Conservation (phyloP, 2,329 filamentous ascomycete species). For the Seiridium cupressi region DNA sequence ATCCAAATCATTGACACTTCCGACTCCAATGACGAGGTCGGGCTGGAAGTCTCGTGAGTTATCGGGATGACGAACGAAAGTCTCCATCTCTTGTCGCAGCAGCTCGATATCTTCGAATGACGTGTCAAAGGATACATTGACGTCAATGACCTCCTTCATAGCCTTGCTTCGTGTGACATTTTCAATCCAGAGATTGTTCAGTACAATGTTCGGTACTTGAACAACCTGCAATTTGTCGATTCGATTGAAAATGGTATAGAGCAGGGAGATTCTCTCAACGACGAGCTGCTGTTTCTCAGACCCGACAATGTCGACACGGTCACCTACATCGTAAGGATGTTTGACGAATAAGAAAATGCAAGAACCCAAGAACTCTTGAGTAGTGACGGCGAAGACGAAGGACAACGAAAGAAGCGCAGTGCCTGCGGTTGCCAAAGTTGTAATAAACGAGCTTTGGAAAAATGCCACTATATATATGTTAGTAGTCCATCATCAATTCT, state of each 20-base stretch:
- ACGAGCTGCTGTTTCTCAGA: conserved; percentile 62
- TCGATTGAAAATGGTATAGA: conserved; percentile 89
- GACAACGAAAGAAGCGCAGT: conserved; percentile 93
- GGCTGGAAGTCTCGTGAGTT: conserved; percentile 90
- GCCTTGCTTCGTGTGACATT: conserved; percentile 88
- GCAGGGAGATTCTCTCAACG: conserved; percentile 90
- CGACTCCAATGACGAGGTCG: conserved; percentile 76
- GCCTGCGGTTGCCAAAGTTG: conserved; percentile 83
- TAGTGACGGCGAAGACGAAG: conserved; percentile 90
- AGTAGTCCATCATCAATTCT: conserved; percentile 4
- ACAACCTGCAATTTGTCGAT: conserved; percentile 78
- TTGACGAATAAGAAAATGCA: conserved; percentile 99
- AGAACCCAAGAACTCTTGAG: conserved; percentile 93
- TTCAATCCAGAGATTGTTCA: conserved; percentile 93
- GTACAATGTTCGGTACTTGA: conserved; percentile 84
- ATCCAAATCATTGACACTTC: conserved; percentile 79
- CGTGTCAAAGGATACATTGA: conserved; percentile 84
- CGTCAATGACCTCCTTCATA: conserved; percentile 81
- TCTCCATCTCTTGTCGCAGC: conserved; percentile 79
- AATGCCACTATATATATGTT: conserved; percentile 62
- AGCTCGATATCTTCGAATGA: conserved; percentile 86
- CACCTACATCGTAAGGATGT: conserved; percentile 94
- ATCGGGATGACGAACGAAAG: conserved; percentile 78
- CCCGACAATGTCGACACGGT: conserved; percentile 78
- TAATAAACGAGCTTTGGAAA: conserved; percentile 81